Evolutionary conservation across 805 yeast species (phyloP).

Genomic region (Kluyveromyces starmeri): DNA sequence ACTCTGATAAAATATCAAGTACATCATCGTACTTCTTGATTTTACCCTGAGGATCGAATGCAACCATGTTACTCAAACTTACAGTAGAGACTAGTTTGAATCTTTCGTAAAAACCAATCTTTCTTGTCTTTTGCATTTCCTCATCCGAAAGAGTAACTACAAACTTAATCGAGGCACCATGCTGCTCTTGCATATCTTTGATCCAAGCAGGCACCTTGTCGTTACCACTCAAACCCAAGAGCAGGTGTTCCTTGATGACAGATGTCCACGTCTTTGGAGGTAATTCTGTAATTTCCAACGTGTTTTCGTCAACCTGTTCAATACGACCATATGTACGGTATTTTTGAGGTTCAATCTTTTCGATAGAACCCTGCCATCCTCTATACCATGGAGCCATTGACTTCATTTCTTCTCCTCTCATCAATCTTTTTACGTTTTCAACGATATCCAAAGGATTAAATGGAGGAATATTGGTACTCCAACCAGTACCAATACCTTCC

Average conservation of each 20-base stretch:
- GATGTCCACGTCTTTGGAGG: slow-evolving; percentile 93
- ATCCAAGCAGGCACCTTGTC: slow-evolving; percentile 79
- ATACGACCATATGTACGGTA: slow-evolving; percentile 73
- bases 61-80: slow-evolving; percentile 82
- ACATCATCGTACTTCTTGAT: slow-evolving; percentile 73
- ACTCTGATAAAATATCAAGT: slow-evolving; percentile 73
- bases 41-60: slow-evolving; percentile 84
- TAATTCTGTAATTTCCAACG: slow-evolving; percentile 82
- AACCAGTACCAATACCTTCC: slow-evolving; percentile 98
- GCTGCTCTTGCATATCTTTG: slow-evolving; percentile 92
- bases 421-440: slow-evolving; percentile 57
- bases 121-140: slow-evolving; percentile 73
- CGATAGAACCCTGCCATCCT: slow-evolving; percentile 88
- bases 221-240: slow-evolving; percentile 63
- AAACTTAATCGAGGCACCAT: slow-evolving; percentile 71
- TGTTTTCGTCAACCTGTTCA: slow-evolving; percentile 69
- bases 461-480: slow-evolving; percentile 91
- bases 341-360: slow-evolving; percentile 52
- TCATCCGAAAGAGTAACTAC: slow-evolving; percentile 63
- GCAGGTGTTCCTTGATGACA: slow-evolving; percentile 75
- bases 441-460: slow-evolving; percentile 83
- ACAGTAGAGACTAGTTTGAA: slow-evolving; percentile 68
- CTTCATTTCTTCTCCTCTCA: slow-evolving; percentile 60
- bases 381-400: slow-evolving; percentile 89
- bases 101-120: slow-evolving; percentile 72